Percentiles rank a stretch among this genome's conserved stretches.
These are phyloP conservation scores for Fragilariopsis cylindrus DNA, from an alignment of 108 stramenopile species.

Conservation along the genomic window DNA sequence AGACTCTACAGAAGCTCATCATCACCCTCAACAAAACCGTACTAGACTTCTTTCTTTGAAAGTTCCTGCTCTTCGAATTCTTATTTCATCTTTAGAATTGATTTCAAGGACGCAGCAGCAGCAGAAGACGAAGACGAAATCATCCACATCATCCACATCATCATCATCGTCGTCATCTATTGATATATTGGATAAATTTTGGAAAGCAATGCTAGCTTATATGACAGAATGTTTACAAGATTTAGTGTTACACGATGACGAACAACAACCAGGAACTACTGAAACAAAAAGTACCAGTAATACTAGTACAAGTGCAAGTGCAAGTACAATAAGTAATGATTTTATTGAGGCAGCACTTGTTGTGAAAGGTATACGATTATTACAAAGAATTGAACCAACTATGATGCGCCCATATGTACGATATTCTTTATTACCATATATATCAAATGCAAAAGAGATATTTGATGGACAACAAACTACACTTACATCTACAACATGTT, in stretches of 20 bases:
- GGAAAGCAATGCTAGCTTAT: neutral
- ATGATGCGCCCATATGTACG: constrained; percentile 19
- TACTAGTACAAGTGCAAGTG: neutral
- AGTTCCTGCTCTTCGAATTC: constrained; percentile 12
- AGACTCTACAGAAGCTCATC: neutral
- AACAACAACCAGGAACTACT: neutral
- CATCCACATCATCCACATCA: neutral
- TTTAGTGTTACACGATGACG: neutral
- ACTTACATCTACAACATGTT: too few species aligned
- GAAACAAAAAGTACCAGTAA: neutral
- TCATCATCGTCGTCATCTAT: neutral
- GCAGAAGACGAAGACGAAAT: neutral
- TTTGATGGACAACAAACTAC: neutral
- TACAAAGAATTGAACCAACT: constrained; percentile 9
- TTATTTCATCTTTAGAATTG: constrained; percentile 17
- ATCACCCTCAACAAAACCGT: neutral
- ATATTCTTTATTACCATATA: constrained; percentile 15
- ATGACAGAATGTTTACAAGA: constrained; percentile 12
- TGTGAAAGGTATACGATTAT: constrained; percentile 17
- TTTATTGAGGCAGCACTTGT: constrained; percentile 14
- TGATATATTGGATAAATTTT: constrained; percentile 2
- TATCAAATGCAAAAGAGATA: constrained; percentile 4
- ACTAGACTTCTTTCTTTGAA: neutral
- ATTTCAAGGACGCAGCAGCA: neutral
- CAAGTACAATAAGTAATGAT: neutral